Percentiles rank a stretch among this genome's conserved stretches.
These are phyloP conservation scores for Microcyclosporella mali DNA, from an alignment of 2,329 filamentous ascomycete genomes.

Conservation along the genomic window DNA sequence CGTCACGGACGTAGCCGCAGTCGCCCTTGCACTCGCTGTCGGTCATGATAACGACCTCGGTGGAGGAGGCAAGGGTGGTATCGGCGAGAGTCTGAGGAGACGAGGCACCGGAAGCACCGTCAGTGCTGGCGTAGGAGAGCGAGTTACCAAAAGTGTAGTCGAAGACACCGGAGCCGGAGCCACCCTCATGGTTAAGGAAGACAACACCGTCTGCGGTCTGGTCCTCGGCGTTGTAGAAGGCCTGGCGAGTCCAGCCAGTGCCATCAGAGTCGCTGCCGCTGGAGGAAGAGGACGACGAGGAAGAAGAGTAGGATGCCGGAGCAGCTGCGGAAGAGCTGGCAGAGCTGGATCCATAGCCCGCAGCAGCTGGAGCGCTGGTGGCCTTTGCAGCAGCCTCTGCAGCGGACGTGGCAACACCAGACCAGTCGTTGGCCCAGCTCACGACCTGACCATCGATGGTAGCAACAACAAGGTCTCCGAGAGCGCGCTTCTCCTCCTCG, in stretches of 20 bases:
- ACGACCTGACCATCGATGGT: slow-evolving; percentile 54
- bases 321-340: slow-evolving; percentile 13
- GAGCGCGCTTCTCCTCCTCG: slow-evolving; percentile 36
- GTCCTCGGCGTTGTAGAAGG: slow-evolving; percentile 32
- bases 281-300: slow-evolving; percentile 6
- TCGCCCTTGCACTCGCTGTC: slow-evolving; percentile 42
- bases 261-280: slow-evolving; percentile 15
- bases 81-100: slow-evolving; percentile 47
- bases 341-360: slow-evolving; percentile 8
- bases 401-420: slow-evolving; percentile 29
- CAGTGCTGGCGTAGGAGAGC: slow-evolving; percentile 48
- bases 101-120: slow-evolving; percentile 43
- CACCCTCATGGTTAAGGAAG: slow-evolving; percentile 55
- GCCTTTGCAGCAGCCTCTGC: slow-evolving; percentile 19
- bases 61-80: slow-evolving; percentile 43
- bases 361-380: slow-evolving; percentile 5
- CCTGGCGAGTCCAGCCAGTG: slow-evolving; percentile 30
- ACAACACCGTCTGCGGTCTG: slow-evolving; percentile 47
- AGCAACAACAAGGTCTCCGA: slow-evolving; percentile 49
- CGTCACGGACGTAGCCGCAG: slow-evolving; percentile 32
- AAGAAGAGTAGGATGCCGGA: slow-evolving; percentile 18
- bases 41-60: slow-evolving; percentile 49
- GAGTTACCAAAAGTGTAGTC: slow-evolving; percentile 53
- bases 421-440: slow-evolving; percentile 55
- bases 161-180: slow-evolving; percentile 50